Conservation (phyloP, 768 basidiomycete genomes). For the Leccinum truebloodii region DNA sequence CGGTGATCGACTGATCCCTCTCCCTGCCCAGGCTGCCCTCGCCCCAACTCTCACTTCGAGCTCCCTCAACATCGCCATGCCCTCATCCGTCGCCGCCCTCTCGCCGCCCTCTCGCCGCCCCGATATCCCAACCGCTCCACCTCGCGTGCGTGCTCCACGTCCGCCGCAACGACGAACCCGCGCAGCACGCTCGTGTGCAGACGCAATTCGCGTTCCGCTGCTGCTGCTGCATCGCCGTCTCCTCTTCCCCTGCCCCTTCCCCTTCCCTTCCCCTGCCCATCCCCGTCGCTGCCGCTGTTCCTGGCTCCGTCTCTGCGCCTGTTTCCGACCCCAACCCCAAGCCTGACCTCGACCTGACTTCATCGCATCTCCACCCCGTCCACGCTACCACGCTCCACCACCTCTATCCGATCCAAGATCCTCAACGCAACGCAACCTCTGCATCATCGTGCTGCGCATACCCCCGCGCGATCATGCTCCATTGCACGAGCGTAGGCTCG, state of each 20-base stretch:
- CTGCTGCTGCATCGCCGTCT: too few species aligned
- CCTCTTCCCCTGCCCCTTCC: neutral
- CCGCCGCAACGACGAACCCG: conserved; percentile 36
- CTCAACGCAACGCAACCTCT: too few species aligned
- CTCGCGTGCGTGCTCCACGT: conserved; percentile 32
- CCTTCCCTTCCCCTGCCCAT: too few species aligned
- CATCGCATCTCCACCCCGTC: neutral
- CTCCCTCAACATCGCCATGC: conserved; percentile 19
- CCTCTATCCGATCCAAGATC: too few species aligned
- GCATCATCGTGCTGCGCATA: too few species aligned
- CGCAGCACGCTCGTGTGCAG: conserved; percentile 40
- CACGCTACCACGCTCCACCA: conserved; percentile 1
- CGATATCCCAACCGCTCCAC: conserved; percentile 30
- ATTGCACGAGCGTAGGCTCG: too few species aligned
- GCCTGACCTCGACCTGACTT: neutral
- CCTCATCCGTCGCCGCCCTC: conserved; percentile 24
- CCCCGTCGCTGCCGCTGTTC: neutral
- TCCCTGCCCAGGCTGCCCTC: too few species aligned
- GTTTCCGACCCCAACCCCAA: neutral
- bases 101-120: conserved; percentile 16
- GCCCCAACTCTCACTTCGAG: conserved; percentile 2
- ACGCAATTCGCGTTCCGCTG: conserved; percentile 11
- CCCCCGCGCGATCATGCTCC: too few species aligned
- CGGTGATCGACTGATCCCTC: too few species aligned
- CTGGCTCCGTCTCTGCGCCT: neutral